A percentile compares a stretch with the other conserved stretches of the same genome.
These are phyloP conservation scores for Picocystis salinarum DNA, from an alignment of 139 green algal genomes.

Conservation along the genomic window DNA sequence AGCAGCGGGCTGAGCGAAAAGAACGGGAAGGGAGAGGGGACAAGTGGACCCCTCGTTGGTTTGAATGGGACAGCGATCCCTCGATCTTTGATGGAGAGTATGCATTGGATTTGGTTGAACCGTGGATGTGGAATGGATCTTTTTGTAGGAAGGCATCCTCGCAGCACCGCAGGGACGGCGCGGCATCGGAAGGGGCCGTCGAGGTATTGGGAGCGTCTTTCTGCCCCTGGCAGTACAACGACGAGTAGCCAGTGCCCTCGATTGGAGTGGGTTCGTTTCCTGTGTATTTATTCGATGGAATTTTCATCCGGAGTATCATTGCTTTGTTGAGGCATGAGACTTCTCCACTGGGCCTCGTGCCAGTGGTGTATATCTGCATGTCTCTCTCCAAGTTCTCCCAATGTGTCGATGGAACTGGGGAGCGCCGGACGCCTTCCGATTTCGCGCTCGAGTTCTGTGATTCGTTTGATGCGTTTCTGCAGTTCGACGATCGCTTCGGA, in stretches of 20 bases:
- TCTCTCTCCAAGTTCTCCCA: background rate
- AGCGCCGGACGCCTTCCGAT: no score
- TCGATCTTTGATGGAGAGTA: background rate
- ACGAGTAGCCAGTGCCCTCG: background rate
- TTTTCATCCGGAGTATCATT: background rate
- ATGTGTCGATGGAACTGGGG: no score
- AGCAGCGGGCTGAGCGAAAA: constrained; percentile 1
- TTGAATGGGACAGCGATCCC: background rate
- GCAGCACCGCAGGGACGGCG: background rate
- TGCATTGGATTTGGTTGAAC: background rate
- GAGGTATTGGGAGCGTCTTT: background rate
- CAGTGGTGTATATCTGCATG: background rate
- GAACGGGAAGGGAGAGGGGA: background rate
- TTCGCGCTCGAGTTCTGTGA: no score
- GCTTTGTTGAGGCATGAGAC: background rate
- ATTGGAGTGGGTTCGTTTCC: background rate
- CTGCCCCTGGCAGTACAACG: constrained; percentile 3
- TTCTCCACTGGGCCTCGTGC: constrained; percentile 1
- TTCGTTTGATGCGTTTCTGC: no score
- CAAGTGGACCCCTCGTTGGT: constrained; percentile 3
- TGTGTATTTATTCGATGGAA: background rate
- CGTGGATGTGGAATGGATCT: no score
- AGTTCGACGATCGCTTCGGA: no score
- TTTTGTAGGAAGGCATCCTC: background rate
- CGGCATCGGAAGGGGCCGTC: background rate